Conservation (phyloP, 2,329 filamentous ascomycete species). For the Trichocomaceae sp. region DNA sequence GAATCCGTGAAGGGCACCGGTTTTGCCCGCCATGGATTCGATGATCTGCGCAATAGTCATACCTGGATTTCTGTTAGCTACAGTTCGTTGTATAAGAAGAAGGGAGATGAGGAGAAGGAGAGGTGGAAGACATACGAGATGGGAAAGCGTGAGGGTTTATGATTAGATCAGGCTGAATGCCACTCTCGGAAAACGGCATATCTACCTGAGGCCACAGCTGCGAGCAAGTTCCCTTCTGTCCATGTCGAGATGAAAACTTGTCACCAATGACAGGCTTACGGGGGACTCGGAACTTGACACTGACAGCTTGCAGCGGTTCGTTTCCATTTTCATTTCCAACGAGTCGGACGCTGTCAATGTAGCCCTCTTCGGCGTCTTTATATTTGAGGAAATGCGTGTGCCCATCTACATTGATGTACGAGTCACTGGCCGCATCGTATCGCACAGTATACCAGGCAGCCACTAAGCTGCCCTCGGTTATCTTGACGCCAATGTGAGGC, state of each 20-base stretch:
- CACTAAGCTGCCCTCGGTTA: constrained; percentile 75
- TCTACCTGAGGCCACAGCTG: constrained; percentile 92
- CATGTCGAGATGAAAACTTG: constrained; percentile 98
- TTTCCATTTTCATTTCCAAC: constrained; percentile 77
- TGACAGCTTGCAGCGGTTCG: constrained; percentile 79
- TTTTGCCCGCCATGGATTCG: constrained; percentile 91
- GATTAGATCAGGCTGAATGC: constrained; percentile 94
- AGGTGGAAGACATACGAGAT: constrained; percentile 53
- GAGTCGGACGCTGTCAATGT: constrained; percentile 85
- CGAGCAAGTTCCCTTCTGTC: constrained; percentile 93
- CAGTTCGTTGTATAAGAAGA: background rate
- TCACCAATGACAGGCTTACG: constrained; percentile 90
- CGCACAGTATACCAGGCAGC: constrained; percentile 87
- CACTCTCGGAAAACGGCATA: constrained; percentile 94
- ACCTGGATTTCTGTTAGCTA: constrained; percentile 20
- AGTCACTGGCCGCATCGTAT: constrained; percentile 62
- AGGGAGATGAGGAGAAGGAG: background rate
- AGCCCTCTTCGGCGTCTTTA: constrained; percentile 83
- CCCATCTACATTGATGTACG: constrained; percentile 77
- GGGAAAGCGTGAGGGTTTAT: constrained; percentile 99
- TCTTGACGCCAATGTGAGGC: constrained; percentile 68
- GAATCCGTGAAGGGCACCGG: constrained; percentile 88
- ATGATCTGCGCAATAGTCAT: constrained; percentile 99
- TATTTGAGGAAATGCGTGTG: constrained; percentile 86
- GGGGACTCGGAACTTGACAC: constrained; percentile 87